Evolutionary conservation across 495 filamentous ascomycete genomes (phyloP).

Genomic region (Penicillium chermesinum): DNA sequence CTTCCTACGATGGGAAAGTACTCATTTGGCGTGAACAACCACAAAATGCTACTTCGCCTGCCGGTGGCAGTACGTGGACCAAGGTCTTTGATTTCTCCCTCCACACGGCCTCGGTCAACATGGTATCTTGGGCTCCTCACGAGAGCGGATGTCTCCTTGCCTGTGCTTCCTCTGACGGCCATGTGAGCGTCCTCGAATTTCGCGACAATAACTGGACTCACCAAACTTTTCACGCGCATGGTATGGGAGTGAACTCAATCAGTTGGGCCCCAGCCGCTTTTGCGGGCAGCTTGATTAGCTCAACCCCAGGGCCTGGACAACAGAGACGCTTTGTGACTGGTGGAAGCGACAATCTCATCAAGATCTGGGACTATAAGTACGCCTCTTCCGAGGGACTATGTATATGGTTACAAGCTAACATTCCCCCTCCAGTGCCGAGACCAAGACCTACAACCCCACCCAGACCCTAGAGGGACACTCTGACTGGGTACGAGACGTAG

Average conservation of each 20-base stretch:
- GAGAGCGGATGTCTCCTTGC: constrained; percentile 92
- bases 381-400: constrained; percentile 5
- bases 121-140: constrained; percentile 94
- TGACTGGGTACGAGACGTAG: constrained; percentile 97
- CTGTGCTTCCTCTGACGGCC: constrained; percentile 88
- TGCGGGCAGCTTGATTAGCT: constrained; percentile 74
- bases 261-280: constrained; percentile 85
- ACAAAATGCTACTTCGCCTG: constrained; percentile 39
- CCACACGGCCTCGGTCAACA: constrained; percentile 92
- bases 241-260: constrained; percentile 87
- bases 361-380: constrained; percentile 75
- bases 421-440: constrained; percentile 38
- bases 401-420: constrained; percentile 6
- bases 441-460: constrained; percentile 48
- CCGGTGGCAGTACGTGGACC: constrained; percentile 57
- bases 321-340: constrained; percentile 85
- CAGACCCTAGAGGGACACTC: constrained; percentile 70
- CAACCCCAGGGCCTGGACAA: constrained; percentile 54
- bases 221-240: constrained; percentile 85
- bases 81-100: constrained; percentile 84
- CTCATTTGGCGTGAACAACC: constrained; percentile 93
- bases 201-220: constrained; percentile 85
- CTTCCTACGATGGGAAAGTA: constrained; percentile 94
- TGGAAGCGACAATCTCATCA: constrained; percentile 85
- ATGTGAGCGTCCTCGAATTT: constrained; percentile 90